A percentile compares a stretch with the other conserved stretches of the same genome.
phyloP scores from a whole-genome alignment of 2,329 filamentous ascomycete species.

The Aspergillus udagawae region DNA sequence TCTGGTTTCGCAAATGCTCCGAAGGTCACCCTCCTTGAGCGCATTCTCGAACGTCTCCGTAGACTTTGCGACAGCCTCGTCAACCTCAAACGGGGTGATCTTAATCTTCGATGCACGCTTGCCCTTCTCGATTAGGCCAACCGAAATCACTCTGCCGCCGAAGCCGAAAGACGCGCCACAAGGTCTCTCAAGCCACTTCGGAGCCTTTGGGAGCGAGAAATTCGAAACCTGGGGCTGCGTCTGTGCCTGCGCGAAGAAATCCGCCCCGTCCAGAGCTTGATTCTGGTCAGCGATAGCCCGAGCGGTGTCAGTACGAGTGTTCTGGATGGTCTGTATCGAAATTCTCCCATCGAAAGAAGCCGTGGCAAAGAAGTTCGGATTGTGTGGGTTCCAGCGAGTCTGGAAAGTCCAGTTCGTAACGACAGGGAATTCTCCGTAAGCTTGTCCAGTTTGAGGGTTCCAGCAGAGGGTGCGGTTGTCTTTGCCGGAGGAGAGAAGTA shows the following conservation, averaged over 20 bases:
- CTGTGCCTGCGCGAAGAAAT: conserved; percentile 94
- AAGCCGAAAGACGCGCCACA: conserved; percentile 89
- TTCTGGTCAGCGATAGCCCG: conserved; percentile 62
- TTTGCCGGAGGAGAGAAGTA: conserved; percentile 90
- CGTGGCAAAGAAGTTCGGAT: conserved; percentile 87
- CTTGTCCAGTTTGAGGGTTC: conserved; percentile 89
- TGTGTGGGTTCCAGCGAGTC: conserved; percentile 88
- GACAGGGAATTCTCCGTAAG: conserved; percentile 88
- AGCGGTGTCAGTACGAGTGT: conserved; percentile 70
- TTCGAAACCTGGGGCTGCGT: conserved; percentile 85
- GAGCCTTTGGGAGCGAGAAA: conserved; percentile 80
- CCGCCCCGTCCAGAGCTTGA: conserved; percentile 76
- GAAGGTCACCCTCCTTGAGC: conserved; percentile 71
- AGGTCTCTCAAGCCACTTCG: conserved; percentile 85
- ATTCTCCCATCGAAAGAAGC: conserved; percentile 98
- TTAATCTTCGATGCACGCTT: conserved; percentile 71
- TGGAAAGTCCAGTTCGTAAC: conserved; percentile 99
- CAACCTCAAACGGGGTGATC: conserved; percentile 84
- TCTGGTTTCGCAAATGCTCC: conserved; percentile 73
- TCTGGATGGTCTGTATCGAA: conserved; percentile 86
- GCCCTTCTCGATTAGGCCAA: conserved; percentile 55
- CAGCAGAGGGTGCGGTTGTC: conserved; percentile 94
- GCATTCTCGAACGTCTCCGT: conserved; percentile 85
- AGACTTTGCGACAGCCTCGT: conserved; percentile 76
- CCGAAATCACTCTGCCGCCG: conserved; percentile 86